Conservation (phyloP, 352 stramenopile species). For the Thraustotheca clavata region DNA sequence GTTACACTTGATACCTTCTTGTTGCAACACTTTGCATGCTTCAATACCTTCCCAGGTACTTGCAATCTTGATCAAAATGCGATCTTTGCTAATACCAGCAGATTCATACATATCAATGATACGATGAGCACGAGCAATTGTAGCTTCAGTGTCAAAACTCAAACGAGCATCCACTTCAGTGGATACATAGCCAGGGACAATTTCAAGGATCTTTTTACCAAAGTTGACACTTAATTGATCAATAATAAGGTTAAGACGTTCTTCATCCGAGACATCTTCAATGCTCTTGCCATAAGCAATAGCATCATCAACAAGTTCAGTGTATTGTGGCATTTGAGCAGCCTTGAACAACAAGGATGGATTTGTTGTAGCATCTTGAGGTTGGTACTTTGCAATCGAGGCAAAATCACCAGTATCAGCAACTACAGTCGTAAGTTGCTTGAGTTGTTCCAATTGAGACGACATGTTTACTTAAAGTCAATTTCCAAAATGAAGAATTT, state of each 20-base stretch:
- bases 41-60: conserved; percentile 98
- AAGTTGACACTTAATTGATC: conserved; percentile 99
- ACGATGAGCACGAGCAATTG: conserved; percentile 85
- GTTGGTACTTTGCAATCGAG: conserved; percentile 88
- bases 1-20: conserved; percentile 98
- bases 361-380: conserved; percentile 99
- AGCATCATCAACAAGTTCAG: conserved; percentile 92
- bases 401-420: conserved; percentile 96
- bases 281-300: conserved; percentile 87
- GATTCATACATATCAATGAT: conserved; percentile 98
- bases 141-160: conserved; percentile 93
- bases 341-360: conserved; percentile 98
- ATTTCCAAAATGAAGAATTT: conserved; percentile 18
- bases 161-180: conserved; percentile 98
- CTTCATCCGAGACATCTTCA: conserved; percentile 55
- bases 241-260: conserved; percentile 90
- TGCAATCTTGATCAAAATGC: conserved; percentile 98
- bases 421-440: conserved; percentile 96
- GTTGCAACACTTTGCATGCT: conserved; percentile 92
- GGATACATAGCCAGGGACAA: conserved; percentile 96
- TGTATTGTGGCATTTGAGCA: conserved; percentile 93
- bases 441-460: conserved; percentile 91
- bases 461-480: background rate
- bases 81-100: conserved; percentile 88
- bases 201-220: conserved; percentile 93